Conservation (phyloP, 352 stramenopile species). For the Phytophthora syringae region DNA sequence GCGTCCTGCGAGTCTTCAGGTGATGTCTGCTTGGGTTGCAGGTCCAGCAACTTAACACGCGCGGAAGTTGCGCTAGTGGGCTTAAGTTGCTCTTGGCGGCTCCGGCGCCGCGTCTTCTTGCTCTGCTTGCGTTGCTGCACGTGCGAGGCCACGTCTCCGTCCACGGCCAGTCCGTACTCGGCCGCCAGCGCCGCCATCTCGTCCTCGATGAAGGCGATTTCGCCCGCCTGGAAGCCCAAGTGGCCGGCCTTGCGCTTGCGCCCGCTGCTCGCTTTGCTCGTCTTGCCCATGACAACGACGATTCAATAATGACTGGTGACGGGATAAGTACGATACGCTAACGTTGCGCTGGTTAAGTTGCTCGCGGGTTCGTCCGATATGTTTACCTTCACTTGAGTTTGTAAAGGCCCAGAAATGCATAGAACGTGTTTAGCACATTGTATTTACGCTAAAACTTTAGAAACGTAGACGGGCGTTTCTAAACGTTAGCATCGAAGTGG, state of each 20-base stretch:
- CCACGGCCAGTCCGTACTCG: conserved; percentile 80
- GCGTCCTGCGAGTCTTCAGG: conserved; percentile 38
- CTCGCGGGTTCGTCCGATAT: too few species aligned
- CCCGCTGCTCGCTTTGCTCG: conserved; percentile 17
- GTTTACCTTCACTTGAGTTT: too few species aligned
- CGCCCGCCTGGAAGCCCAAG: conserved; percentile 71
- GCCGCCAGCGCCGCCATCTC: conserved; percentile 81
- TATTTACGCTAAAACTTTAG: too few species aligned
- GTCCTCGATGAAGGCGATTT: conserved; percentile 89
- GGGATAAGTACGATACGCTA: too few species aligned
- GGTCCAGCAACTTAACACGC: conserved; percentile 17
- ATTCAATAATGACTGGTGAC: not conserved
- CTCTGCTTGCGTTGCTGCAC: conserved; percentile 68
- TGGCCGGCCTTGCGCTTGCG: conserved; percentile 78
- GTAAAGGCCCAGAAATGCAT: too few species aligned
- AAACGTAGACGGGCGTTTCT: too few species aligned
- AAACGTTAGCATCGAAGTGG: too few species aligned
- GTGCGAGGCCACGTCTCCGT: conserved; percentile 66
- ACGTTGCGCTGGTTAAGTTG: too few species aligned
- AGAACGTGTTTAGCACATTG: too few species aligned
- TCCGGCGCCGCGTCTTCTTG: conserved; percentile 38
- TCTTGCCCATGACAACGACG: conserved; percentile 27
- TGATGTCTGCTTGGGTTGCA: conserved; percentile 15
- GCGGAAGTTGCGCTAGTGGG: not conserved
- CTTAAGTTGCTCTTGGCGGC: too few species aligned